Conservation (phyloP, 345 rosid genomes). For the Rhizophora mangle region DNA sequence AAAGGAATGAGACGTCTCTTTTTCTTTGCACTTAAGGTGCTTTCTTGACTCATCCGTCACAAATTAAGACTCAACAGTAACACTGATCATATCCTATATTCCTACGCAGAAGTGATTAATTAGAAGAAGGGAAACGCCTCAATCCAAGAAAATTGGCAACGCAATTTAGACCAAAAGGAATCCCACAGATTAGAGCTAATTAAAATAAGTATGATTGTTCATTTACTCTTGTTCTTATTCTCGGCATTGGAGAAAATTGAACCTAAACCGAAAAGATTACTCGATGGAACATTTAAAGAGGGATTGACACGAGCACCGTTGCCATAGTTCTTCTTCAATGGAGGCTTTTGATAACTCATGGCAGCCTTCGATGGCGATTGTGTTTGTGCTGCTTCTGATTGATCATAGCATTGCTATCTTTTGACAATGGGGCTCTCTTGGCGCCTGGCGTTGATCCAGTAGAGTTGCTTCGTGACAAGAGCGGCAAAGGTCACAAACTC, state of each 20-base stretch:
- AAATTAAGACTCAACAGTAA: too few relatives aligned
- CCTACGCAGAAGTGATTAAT: neutral
- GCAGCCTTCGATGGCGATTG: slow-evolving; percentile 29
- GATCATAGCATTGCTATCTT: slow-evolving; percentile 15
- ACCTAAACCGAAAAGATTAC: slow-evolving; percentile 63
- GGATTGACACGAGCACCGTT: slow-evolving; percentile 55
- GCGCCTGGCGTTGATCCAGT: slow-evolving; percentile 49
- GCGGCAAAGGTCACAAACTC: slow-evolving; percentile 71
- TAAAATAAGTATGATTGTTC: slow-evolving; percentile 1
- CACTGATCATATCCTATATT: neutral
- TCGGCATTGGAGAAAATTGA: slow-evolving; percentile 61
- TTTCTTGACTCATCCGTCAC: neutral
- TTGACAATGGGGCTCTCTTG: slow-evolving; percentile 34
- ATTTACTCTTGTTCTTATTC: slow-evolving; percentile 60
- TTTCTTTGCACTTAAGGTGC: neutral
- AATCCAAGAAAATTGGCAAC: neutral
- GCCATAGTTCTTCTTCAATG: slow-evolving; percentile 69
- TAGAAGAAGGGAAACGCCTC: neutral
- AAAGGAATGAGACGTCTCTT: neutral
- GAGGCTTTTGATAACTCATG: slow-evolving; percentile 54
- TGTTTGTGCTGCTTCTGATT: slow-evolving; percentile 49
- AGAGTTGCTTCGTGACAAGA: slow-evolving; percentile 67
- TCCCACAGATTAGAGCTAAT: neutral
- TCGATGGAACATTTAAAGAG: slow-evolving; percentile 64
- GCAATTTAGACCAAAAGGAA: neutral